phyloP scores from a whole-genome alignment of 352 stramenopile species.

The Phytopythium mirpurense region DNA sequence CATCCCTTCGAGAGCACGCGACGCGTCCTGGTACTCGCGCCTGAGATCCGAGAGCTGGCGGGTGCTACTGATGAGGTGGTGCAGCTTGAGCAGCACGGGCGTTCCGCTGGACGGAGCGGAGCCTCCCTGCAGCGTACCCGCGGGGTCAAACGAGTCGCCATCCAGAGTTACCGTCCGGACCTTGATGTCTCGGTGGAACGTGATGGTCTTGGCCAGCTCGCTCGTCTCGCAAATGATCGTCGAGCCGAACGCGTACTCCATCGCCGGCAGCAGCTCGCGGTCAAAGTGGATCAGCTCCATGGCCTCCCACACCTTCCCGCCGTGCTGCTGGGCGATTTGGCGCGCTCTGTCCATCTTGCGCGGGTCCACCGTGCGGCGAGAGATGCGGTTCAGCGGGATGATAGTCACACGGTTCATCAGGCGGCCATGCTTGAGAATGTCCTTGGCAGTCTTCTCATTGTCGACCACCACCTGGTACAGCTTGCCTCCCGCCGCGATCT shows the following conservation, averaged over 20 bases:
- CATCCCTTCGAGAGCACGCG: constrained; percentile 55
- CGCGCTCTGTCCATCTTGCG: constrained; percentile 78
- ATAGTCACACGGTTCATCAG: constrained; percentile 97
- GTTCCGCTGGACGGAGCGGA: constrained; percentile 73
- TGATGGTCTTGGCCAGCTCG: constrained; percentile 86
- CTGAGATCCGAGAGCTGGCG: constrained; percentile 61
- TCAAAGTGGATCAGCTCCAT: constrained; percentile 97
- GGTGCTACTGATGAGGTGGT: constrained; percentile 71
- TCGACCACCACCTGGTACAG: constrained; percentile 99
- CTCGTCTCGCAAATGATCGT: constrained; percentile 97
- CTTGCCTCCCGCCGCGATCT: constrained; percentile 97
- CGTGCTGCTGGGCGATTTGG: constrained; percentile 84
- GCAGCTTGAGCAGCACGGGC: constrained; percentile 76
- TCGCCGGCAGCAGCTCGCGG: constrained; percentile 91
- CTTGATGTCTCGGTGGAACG: constrained; percentile 91
- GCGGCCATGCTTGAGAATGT: constrained; percentile 96
- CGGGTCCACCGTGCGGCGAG: constrained; percentile 61
- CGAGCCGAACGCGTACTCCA: constrained; percentile 98
- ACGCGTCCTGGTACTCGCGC: constrained; percentile 60
- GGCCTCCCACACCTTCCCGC: constrained; percentile 89
- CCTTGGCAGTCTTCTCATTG: constrained; percentile 97
- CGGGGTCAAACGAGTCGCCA: constrained; percentile 97
- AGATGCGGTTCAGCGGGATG: constrained; percentile 98
- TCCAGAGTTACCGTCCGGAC: constrained; percentile 96
- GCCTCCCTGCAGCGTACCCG: constrained; percentile 94